phyloP scores from a whole-genome alignment of 192 early-diverging fungal genomes.

The Coemansia sp. region DNA sequence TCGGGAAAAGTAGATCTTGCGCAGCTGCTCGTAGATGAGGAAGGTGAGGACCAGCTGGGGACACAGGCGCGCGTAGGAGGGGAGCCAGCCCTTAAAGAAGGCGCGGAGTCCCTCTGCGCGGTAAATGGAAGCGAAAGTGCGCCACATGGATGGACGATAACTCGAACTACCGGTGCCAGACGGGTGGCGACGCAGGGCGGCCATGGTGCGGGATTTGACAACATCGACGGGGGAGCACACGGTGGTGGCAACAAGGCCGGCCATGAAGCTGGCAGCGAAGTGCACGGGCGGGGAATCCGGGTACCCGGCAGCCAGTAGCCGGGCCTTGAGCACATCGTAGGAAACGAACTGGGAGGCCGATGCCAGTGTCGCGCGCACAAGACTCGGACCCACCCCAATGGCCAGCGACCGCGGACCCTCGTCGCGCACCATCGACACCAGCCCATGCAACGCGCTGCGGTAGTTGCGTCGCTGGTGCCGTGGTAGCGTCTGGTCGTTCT shows the following conservation, averaged over 20 bases:
- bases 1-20: conserved; percentile 44
- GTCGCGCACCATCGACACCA: conserved; percentile 65
- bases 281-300: conserved; percentile 69
- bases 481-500: conserved; percentile 73
- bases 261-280: conserved; percentile 68
- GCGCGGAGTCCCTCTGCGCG: conserved; percentile 65
- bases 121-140: conserved; percentile 37
- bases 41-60: conserved; percentile 87
- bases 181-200: conserved; percentile 33
- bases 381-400: conserved; percentile 86
- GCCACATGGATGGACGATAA: conserved; percentile 36
- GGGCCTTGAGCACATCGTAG: conserved; percentile 74
- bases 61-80: conserved; percentile 73
- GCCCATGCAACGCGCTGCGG: conserved; percentile 66
- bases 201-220: conserved; percentile 83
- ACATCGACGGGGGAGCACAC: conserved; percentile 79
- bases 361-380: conserved; percentile 85
- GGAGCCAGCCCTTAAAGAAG: conserved; percentile 84
- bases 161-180: too few species aligned
- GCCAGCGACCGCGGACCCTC: conserved; percentile 78
- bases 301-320: conserved; percentile 58
- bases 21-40: conserved; percentile 74
- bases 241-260: conserved; percentile 76
- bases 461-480: conserved; percentile 66
- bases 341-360: conserved; percentile 71